Conservation (phyloP, 345 rosid genomes). For the Stellera chamaejasme region DNA sequence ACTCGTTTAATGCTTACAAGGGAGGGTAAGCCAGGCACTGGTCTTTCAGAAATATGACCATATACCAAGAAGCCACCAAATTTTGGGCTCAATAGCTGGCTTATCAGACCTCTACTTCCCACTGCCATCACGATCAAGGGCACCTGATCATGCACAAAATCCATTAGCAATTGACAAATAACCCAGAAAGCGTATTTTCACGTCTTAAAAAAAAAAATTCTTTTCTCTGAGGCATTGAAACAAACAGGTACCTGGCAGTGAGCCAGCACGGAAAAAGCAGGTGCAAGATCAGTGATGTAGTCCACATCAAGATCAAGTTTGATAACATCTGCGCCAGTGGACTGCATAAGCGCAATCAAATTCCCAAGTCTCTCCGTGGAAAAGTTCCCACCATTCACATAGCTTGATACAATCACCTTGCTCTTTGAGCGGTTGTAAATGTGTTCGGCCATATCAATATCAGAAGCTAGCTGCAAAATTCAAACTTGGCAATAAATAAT, state of each 20-base stretch:
- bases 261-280: constrained; percentile 19
- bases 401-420: constrained; percentile 26
- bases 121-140: constrained; percentile 23
- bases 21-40: constrained; percentile 20
- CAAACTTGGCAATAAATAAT: too few relatives aligned
- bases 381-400: constrained; percentile 19
- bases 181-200: too few relatives aligned
- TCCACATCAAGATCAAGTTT: constrained; percentile 19
- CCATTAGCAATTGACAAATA: not conserved
- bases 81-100: constrained; percentile 26
- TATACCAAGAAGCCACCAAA: constrained; percentile 27
- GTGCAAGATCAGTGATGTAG: constrained; percentile 23
- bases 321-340: constrained; percentile 24
- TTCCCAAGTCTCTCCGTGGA: constrained; percentile 20
- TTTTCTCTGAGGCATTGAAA: too few relatives aligned
- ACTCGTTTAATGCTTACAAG: constrained; percentile 20
- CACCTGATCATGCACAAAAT: constrained; percentile 10
- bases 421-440: constrained; percentile 16
- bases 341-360: constrained; percentile 24
- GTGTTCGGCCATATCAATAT: constrained; percentile 17
- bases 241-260: constrained; percentile 18
- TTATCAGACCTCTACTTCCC: constrained; percentile 27
- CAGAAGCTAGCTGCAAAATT: constrained; percentile 24
- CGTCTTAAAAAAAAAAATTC: too few relatives aligned
- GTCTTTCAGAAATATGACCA: constrained; percentile 18